These are phyloP conservation scores for Neospora caninum DNA, from an alignment of 169 alveolate genomes.

Conservation along the genomic window DNA sequence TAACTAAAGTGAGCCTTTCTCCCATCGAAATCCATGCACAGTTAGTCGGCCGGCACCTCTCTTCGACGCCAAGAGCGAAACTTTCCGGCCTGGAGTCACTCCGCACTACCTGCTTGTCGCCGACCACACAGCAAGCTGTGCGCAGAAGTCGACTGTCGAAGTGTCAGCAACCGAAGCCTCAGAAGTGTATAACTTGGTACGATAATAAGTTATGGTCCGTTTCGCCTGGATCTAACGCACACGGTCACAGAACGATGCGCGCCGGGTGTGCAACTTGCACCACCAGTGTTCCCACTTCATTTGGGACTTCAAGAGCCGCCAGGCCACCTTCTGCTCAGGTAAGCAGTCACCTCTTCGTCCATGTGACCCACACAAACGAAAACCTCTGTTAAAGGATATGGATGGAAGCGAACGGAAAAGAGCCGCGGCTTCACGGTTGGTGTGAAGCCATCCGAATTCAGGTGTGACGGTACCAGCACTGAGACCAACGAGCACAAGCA, in stretches of 20 bases:
- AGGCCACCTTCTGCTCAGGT: constrained; percentile 45
- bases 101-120: constrained; percentile 30
- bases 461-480: background rate
- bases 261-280: constrained; percentile 25
- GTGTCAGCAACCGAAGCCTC: constrained; percentile 12
- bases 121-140: constrained; percentile 6
- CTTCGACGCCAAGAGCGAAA: constrained; percentile 8
- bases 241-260: constrained; percentile 17
- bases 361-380: background rate
- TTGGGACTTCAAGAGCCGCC: constrained; percentile 18
- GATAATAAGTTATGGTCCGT: background rate
- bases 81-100: constrained; percentile 31
- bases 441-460: constrained; percentile 43
- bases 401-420: constrained; percentile 26
- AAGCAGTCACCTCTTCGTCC: background rate
- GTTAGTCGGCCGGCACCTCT: constrained; percentile 48
- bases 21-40: background rate
- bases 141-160: background rate
- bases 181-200: constrained; percentile 24
- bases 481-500: background rate
- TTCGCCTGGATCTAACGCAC: background rate
- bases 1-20: background rate
- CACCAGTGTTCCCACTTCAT: constrained; percentile 20
- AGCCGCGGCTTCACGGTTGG: constrained; percentile 13
- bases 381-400: background rate